Evolutionary conservation across 371 early-diverging fungal species (phyloP), one percentile per base, ranked within the genome.

Genomic region (Mortierella sp.): DNA sequence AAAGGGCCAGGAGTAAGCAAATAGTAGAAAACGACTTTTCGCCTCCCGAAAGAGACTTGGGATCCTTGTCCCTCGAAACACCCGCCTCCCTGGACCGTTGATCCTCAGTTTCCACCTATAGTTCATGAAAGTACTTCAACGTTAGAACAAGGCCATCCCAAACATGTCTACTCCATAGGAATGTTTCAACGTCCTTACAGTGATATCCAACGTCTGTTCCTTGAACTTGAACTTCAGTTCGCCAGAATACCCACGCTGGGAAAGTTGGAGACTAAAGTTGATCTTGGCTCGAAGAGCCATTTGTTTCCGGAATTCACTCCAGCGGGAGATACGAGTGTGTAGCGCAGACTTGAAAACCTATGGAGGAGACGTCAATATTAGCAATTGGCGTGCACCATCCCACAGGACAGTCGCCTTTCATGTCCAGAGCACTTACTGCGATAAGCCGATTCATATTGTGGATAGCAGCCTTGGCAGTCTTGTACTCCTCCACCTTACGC

Each of bases 1-100:
- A 99, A 31, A 99, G 82, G 13, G 98, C 83, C 50, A 99, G 81
- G 25, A 99, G 83, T 54, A 99, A 83, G 77, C 98, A 99, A 39
- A 99, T 91, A 21, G 98, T 98, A 0, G 98, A 93, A 72, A 95
- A 99, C n/a, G 97, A 96, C 79, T 99, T 98, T 83, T 99, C 99
- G 39, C 99, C 99, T 16, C 99, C 99, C 22, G 96, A 96, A 12
- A 99, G 86, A 2, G 94, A 92, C 57, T 88, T 90, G 14, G 96
- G 92, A 73, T 97, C 96, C 71, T 94, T 95, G 55, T 93, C 88
- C 48, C 77, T 71, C 31, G 73, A 69, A 31, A 58, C 61, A 7
- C 70, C 72, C 8, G 65, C 46, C 27, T 60, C 57, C 4, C 54
- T 54, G 1, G 69, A 57, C 9, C 51, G 60, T 40, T 79, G 65